Base-by-base conservation (phyloP, 2,329 filamentous ascomycete genomes). In the Aulographum hederae region DNA sequence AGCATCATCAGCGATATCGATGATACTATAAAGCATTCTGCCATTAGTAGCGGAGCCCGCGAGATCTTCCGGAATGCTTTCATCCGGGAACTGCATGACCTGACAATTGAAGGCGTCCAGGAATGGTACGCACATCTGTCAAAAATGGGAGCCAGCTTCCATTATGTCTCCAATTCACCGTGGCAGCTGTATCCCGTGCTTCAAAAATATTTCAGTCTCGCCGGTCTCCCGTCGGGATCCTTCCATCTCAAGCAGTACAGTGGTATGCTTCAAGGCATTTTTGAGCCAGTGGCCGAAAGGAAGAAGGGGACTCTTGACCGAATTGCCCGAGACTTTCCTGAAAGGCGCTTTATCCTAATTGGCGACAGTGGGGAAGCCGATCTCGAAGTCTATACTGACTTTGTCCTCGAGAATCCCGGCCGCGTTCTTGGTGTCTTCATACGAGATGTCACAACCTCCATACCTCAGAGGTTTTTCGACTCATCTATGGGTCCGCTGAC, bases 141-240 rank as follows among this genome's bases (percentile, higher is more conserved):
- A 25, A 63, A 73, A 14, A 71, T 86, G 57, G 84, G 85, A 13
- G 86, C 95, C 16, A 71, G 74, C 43, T 67, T 98, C 32, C 91
- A 98, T 49, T 98, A 98, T 51, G 91, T 93, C 40, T 98, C 89
- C n/a, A 98, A 98, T 53, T 92, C 86, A 31, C 89, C 89, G 1
- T 98, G 91, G 91, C 91, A 98, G 50, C 65, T 98, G 5, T 98
- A 81, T 44, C 89, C 89, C 0, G 72, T 95, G 2, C 60, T 98
- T 8, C 77, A 80, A 4, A 81, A 70, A 32, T 98, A 78, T 50
- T 92, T 95, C 51, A 72, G 74, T 40, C 56, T 77, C 26, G 78
- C 79, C 5, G 78, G 78, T 2, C 58, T 98, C 1, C 89, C 89
- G 0, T 69, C 69, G 1, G 91, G 89, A 0, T 94, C 86, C 0